Percentiles rank a stretch among this genome's conserved stretches.
Evolutionary conservation across 306 rosid genomes (phyloP).

Genomic region (Vachellia pachyceras): DNA sequence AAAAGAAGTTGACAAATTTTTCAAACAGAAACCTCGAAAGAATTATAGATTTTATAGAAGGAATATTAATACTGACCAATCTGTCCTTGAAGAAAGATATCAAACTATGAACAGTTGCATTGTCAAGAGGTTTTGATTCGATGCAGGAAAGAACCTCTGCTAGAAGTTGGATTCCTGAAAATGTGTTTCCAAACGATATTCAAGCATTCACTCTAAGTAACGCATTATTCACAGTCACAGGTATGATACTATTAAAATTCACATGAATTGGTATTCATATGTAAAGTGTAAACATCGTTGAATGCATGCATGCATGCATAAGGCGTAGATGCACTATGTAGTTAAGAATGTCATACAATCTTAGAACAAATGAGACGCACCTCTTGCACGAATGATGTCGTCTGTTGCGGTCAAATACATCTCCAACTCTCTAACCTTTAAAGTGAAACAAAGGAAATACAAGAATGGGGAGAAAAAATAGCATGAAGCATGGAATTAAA

Average conservation of each 20-base stretch:
- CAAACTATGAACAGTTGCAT: conserved; percentile 72
- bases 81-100: conserved; percentile 81
- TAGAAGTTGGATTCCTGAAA: conserved; percentile 84
- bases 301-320: background rate
- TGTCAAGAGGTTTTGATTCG: conserved; percentile 66
- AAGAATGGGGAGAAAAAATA: conserved; percentile 24
- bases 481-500: background rate
- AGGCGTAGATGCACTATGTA: background rate
- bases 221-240: conserved; percentile 28
- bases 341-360: background rate
- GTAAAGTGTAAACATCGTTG: conserved; percentile 7
- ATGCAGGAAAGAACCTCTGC: conserved; percentile 73
- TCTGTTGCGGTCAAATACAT: conserved; percentile 88
- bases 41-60: conserved; percentile 21
- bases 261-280: conserved; percentile 23
- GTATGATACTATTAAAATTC: background rate
- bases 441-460: conserved; percentile 21
- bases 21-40: conserved; percentile 22
- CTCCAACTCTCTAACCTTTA: conserved; percentile 77
- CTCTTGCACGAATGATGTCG: conserved; percentile 75
- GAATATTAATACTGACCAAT: conserved; percentile 71
- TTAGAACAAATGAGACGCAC: conserved; percentile 41
- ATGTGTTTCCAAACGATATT: conserved; percentile 31
- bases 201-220: conserved; percentile 20
- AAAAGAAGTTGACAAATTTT: background rate